Evolutionary conservation across 306 rosid genomes (phyloP), one percentile per base, ranked within the genome.

Genomic region (Rubus parviflorus): DNA sequence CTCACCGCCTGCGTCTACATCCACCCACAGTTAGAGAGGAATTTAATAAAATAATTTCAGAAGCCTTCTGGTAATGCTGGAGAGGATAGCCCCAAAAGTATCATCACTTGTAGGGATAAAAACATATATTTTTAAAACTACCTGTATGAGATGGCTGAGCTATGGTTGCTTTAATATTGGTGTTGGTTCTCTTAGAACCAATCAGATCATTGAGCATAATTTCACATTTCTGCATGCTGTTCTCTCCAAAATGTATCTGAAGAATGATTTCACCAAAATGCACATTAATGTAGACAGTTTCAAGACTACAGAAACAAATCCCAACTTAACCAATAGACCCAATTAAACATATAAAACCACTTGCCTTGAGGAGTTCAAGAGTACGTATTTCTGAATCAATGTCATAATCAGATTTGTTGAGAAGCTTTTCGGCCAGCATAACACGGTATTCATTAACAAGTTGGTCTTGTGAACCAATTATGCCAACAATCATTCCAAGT

Each of bases 361-460:
- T 62, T 80, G 81, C 98, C 97, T 94, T 94, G 45, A 94, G 97
- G 64, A 94, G 98, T 87, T 94, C 98, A 73, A 94, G 84, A 77
- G 98, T 94, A 5, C 98, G 97, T 74, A 94, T 88, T 86, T 92
- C 97, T 54, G 97, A 77, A 82, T 94, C 97, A 43, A 94, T 94
- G 86, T 94, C 98, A 84, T 90, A 94, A 85, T 92, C 97, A 54
- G 92, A 94, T 85, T 94, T 94, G 79, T 94, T 94, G 38, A 94
- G 86, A 87, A 94, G 97, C 82, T 92, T 94, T 83, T 94, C 98
- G 7, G 98, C 98, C 74, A 94, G 98, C 98, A 94, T 92, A 62
- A 93, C 93, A 78, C 98, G 94, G 83, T 94, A 94, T 82, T 92
- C 97, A 81, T 89, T 92, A 72, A 94, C 98, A 41, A 94, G 83